Evolutionary conservation across 1,284 basidiomycete species (phyloP).

Genomic region (Sporisorium reilianum): DNA sequence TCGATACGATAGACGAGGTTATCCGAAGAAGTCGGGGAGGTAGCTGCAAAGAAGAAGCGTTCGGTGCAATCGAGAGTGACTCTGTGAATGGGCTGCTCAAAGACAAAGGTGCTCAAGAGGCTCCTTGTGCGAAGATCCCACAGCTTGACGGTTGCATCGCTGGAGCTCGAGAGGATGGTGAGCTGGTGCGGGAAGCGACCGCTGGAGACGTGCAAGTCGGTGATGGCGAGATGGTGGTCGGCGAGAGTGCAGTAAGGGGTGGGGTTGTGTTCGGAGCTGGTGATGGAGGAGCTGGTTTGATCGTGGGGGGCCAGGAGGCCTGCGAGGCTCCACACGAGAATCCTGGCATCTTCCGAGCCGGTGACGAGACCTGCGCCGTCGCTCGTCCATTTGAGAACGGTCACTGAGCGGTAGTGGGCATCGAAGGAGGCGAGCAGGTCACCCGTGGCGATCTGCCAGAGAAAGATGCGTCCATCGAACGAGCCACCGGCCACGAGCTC

Average conservation of each 20-base stretch:
- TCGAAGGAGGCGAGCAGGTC: conserved; percentile 90
- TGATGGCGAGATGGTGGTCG: conserved; percentile 91
- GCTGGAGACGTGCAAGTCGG: conserved; percentile 82
- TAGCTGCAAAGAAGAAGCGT: conserved; percentile 85
- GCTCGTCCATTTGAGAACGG: conserved; percentile 82
- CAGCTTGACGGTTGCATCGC: conserved; percentile 93
- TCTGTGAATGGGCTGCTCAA: conserved; percentile 79
- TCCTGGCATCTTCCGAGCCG: conserved; percentile 87
- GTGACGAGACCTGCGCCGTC: conserved; percentile 85
- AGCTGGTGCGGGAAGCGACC: conserved; percentile 80
- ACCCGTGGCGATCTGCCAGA: conserved; percentile 96
- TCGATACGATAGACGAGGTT: conserved; percentile 82
- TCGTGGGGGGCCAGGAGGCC: conserved; percentile 74
- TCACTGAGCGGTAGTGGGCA: conserved; percentile 91
- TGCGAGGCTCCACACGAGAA: conserved; percentile 88
- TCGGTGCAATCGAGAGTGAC: conserved; percentile 85
- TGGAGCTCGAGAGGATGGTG: conserved; percentile 82
- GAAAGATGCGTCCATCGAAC: conserved; percentile 85
- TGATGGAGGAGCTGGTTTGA: conserved; percentile 45
- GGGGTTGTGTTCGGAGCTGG: conserved; percentile 70
- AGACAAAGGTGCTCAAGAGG: conserved; percentile 83
- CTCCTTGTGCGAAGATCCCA: conserved; percentile 84
- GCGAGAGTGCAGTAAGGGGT: conserved; percentile 83
- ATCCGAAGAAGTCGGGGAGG: conserved; percentile 69
- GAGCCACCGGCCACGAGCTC: conserved; percentile 88